phyloP scores from a whole-genome alignment of 495 filamentous ascomycete species.

The Tuber brumale region DNA sequence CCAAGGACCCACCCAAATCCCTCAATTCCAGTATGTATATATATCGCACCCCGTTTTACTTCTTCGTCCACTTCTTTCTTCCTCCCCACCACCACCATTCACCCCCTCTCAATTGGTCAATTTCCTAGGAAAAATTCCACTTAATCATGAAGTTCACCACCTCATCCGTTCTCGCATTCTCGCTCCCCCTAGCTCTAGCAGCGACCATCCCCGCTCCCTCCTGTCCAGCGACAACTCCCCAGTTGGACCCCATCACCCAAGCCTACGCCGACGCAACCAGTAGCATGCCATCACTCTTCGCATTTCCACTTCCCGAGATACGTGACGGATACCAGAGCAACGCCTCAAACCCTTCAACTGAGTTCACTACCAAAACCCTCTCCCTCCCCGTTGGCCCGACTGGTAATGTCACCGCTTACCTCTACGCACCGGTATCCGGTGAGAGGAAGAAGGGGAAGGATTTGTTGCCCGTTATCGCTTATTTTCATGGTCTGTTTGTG shows the following conservation, averaged over 20 bases:
- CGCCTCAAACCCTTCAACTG: conserved; percentile 13
- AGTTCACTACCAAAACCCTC: conserved; percentile 16
- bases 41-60: not conserved
- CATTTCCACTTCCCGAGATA: conserved; percentile 16
- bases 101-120: not conserved
- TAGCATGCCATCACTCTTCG: conserved; percentile 15
- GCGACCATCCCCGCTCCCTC: not conserved
- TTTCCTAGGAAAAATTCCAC: not conserved
- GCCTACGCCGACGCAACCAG: conserved; percentile 20
- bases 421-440: conserved; percentile 16
- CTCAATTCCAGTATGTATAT: not conserved
- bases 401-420: conserved; percentile 20
- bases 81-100: too few relatives aligned
- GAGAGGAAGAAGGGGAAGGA: not conserved
- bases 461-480: conserved; percentile 17
- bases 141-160: not conserved
- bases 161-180: not conserved
- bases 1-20: not conserved
- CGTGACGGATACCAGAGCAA: conserved; percentile 30
- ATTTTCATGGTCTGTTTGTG: conserved; percentile 24
- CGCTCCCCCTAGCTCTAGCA: not conserved
- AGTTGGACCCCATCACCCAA: conserved; percentile 37
- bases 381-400: conserved; percentile 30
- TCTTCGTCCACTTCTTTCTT: not conserved
- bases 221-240: conserved; percentile 4